phyloP scores from a whole-genome alignment of 768 basidiomycete species.

The Boletus sp. region DNA sequence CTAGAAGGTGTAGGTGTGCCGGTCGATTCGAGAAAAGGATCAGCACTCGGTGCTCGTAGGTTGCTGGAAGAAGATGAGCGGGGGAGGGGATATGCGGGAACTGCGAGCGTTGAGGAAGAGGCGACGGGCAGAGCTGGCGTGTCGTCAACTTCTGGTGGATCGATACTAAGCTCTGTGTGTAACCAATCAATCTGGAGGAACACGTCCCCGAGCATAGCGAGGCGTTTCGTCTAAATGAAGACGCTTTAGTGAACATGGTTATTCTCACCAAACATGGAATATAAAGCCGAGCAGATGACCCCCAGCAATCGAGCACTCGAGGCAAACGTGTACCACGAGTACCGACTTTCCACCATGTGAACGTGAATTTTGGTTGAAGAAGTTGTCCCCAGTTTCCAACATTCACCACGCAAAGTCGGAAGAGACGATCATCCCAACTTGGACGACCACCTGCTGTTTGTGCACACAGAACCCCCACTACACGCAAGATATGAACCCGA shows the following conservation, averaged over 20 bases:
- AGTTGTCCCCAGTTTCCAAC: no score
- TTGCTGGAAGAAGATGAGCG: conserved; percentile 43
- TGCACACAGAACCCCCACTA: neutral
- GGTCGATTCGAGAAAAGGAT: conserved; percentile 28
- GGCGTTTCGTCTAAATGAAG: conserved; percentile 57
- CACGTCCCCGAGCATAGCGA: conserved; percentile 57
- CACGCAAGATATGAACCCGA: neutral
- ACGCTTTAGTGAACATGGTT: neutral
- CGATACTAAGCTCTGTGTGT: conserved; percentile 76
- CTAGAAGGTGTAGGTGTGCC: conserved; percentile 51
- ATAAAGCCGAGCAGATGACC: neutral
- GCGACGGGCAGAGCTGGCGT: conserved; percentile 27
- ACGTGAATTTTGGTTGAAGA: no score
- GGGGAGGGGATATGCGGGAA: conserved; percentile 38
- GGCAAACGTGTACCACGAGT: no score
- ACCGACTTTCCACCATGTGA: no score
- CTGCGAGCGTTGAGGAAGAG: conserved; percentile 41
- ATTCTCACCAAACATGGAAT: neutral
- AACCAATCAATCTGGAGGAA: conserved; percentile 82
- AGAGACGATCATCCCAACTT: neutral
- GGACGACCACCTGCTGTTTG: neutral
- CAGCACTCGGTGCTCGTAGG: conserved; percentile 13
- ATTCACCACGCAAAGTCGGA: neutral
- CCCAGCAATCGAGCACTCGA: no score
- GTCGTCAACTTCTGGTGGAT: conserved; percentile 56